These are phyloP conservation scores for Saksenaea oblongispora DNA, from an alignment of 371 early-diverging fungal genomes.

Conservation along the genomic window DNA sequence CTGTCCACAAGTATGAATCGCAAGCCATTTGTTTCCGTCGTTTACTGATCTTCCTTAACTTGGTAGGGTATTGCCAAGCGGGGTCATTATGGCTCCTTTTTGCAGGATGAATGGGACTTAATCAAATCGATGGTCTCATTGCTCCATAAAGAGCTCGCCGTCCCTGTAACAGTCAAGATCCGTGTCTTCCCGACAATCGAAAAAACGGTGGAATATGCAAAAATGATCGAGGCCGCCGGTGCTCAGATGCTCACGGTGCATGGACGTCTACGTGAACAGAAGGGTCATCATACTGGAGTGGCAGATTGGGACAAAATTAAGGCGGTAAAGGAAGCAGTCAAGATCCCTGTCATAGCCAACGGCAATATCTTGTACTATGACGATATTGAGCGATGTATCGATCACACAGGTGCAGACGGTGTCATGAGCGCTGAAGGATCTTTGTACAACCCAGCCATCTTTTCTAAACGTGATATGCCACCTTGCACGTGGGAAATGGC, in stretches of 20 bases:
- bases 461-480: constrained; percentile 52
- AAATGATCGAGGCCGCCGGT: constrained; percentile 96
- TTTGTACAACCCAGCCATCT: constrained; percentile 92
- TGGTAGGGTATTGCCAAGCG: constrained; percentile 81
- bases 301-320: constrained; percentile 98
- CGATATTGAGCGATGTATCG: constrained; percentile 89
- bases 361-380: constrained; percentile 94
- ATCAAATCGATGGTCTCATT: constrained; percentile 74
- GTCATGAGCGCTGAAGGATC: constrained; percentile 97
- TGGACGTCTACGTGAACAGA: constrained; percentile 96
- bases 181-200: constrained; percentile 90
- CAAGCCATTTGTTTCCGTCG: neutral
- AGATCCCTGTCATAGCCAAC: constrained; percentile 97
- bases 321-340: constrained; percentile 81
- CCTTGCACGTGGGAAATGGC: constrained; percentile 78
- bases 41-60: constrained; percentile 23
- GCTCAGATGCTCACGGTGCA: constrained; percentile 95
- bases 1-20: constrained; percentile 75
- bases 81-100: constrained; percentile 95
- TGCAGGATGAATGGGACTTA: constrained; percentile 97
- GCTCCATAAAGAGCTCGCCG: constrained; percentile 80
- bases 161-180: constrained; percentile 99
- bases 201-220: constrained; percentile 94
- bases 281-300: constrained; percentile 94
- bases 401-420: constrained; percentile 90